Base-by-base conservation (phyloP, 495 filamentous ascomycete species). In the Daldinia bambusicola region DNA sequence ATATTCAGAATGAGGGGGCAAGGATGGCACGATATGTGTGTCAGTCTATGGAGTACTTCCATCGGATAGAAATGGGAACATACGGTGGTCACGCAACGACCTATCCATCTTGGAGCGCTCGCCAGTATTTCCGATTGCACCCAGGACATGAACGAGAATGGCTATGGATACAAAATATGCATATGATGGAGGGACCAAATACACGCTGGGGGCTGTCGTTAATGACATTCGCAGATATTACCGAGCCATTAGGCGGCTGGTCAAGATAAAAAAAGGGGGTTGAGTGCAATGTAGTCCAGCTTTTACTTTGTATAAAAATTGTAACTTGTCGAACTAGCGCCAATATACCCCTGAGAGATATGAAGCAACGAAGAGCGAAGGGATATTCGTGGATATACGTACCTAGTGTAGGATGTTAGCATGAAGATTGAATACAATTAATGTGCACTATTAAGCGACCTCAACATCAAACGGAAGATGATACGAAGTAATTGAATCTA, bases 41-140 rank as follows among this genome's bases (percentile, higher is more conserved):
- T 14, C 66, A 63, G 18, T 69, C 66, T 13, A 26, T 63, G 41
- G 66, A 69, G n/a, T 69, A 69, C 41, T 57, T 63, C 20, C 66
- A 69, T 30, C 66, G 66, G 13, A 55, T 53, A 51, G 59, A 69
- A 40, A 63, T 69, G 66, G 66, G 66, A 14, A 69, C 66, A 36
- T 58, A 51, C 34, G 66, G 66, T 22, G 41, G 66, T n/a, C 66
- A 69, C 52, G 53, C 66, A 16, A 63, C 52, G n/a, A 69, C 59
- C 18, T 69, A 69, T 69, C 59, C 66, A 22, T 31, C 52, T 18
- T 69, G 66, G 66, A 57, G 66, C 40, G 66, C 59, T 20, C 66
- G 66, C 36, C 66, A 69, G 45, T 69, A 58, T 41, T 69, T 69
- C 50, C 66, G 59, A 3, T 31, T 69, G 9, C 66, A 69, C 32